Evolutionary conservation across 1,284 basidiomycete genomes (phyloP).

Genomic region (Melanopsichium pennsylvanicum): DNA sequence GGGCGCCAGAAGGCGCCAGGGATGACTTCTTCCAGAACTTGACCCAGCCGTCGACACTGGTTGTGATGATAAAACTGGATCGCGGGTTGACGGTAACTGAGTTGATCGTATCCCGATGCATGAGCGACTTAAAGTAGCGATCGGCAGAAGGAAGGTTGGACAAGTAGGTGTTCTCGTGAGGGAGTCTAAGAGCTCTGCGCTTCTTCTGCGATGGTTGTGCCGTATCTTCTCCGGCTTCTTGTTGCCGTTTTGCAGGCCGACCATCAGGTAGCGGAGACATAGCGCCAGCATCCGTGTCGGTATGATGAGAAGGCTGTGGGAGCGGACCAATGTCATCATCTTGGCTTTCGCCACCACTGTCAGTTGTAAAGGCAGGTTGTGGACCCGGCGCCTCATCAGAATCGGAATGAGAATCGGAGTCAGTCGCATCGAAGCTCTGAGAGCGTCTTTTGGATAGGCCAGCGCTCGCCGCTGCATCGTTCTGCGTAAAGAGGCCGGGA

Average conservation of each 20-base stretch:
- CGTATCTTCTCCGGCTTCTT: neutral
- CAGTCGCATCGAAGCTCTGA: constrained; percentile 20
- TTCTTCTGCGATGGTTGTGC: constrained; percentile 23
- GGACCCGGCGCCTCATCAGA: constrained; percentile 11
- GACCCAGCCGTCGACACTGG: constrained; percentile 91
- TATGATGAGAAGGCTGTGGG: constrained; percentile 6
- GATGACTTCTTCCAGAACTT: constrained; percentile 99
- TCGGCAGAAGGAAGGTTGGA: constrained; percentile 90
- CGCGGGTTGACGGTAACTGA: constrained; percentile 72
- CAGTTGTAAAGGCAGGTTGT: neutral
- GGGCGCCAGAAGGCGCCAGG: constrained; percentile 79
- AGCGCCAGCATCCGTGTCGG: neutral
- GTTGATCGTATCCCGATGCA: constrained; percentile 94
- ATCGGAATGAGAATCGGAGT: constrained; percentile 15
- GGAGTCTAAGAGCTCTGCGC: constrained; percentile 65
- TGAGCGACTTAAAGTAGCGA: constrained; percentile 95
- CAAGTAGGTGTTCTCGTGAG: constrained; percentile 83
- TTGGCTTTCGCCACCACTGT: neutral
- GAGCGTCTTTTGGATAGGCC: constrained; percentile 10
- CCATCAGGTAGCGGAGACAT: neutral
- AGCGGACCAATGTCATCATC: constrained; percentile 22
- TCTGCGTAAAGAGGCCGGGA: constrained; percentile 6
- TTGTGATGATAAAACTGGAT: constrained; percentile 84
- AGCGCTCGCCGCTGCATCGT: neutral
- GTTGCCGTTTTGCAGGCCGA: constrained; percentile 8